Base-by-base conservation (phyloP, 1,139 yeast genomes). In the Candida sanyaensis region DNA sequence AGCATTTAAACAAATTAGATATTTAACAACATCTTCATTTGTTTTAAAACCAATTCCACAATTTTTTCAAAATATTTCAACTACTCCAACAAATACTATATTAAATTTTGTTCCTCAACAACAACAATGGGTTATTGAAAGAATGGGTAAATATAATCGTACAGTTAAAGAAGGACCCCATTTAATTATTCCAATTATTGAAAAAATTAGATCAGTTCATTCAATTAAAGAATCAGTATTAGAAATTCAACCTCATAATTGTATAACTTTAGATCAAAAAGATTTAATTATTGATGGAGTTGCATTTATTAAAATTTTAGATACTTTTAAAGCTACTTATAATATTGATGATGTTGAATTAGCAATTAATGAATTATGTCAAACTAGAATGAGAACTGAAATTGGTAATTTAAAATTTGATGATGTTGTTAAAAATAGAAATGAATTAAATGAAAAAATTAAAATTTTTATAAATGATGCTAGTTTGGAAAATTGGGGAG, bases 291-390 rank as follows among this genome's bases (percentile, higher is more conserved):
- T 89, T 74, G 96, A 89, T 59, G 96, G 96, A 53, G 86, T 89
- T 23, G 75, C 89, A 50, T 89, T 87, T 62, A 81, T 88, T 57
- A 83, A 84, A 57, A 92, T 88, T 6, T 75, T 80, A 48, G 96
- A 89, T 61, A 88, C 96, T 6, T 88, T 84, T 65, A 87, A 86
- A 71, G 96, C 96, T 13, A 81, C 89, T 48, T 89, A 89, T 60
- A 96, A 96, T 5, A 96, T 89, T 31, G 96, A 89, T 60, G 93
- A 89, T 61, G 90, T 91, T 47, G 88, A 86, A 62, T 89, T 86
- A 63, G 96, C 96, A 42, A 84, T 89, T 49, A 77, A 87, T 44
- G 96, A 89, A 68, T 77, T 89, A 56, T 96, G 96, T 0, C 96
- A 88, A 64, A 88, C 96, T 21, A 88, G 96, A 36, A 89, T 89